Percentiles rank a stretch among this genome's conserved stretches.
Conservation (phyloP, 2,329 filamentous ascomycete species). For the Leptographium wingfieldii region DNA sequence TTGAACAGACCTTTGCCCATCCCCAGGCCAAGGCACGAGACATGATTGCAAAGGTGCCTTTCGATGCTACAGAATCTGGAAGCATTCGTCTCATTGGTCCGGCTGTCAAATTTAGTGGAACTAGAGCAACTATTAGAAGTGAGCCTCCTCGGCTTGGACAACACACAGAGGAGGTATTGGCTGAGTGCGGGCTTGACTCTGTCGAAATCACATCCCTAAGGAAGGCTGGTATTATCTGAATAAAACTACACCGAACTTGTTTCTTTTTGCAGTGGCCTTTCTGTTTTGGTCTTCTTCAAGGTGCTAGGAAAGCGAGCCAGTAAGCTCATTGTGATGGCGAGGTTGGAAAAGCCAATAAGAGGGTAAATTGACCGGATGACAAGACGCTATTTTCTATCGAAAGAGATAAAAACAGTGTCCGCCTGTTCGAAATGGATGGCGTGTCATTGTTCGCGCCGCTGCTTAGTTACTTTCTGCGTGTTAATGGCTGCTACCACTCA, state of each 20-base stretch:
- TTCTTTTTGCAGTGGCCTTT: too few relatives aligned
- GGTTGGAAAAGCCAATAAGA: too few relatives aligned
- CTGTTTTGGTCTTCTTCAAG: too few relatives aligned
- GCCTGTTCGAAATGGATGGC: too few relatives aligned
- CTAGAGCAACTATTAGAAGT: not conserved
- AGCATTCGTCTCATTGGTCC: constrained; percentile 2
- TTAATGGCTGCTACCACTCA: too few relatives aligned
- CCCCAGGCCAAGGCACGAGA: constrained; percentile 3
- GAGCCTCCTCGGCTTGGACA: not conserved
- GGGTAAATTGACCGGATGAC: too few relatives aligned
- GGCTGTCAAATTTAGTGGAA: constrained; percentile 8
- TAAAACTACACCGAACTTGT: not conserved
- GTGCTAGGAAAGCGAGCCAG: too few relatives aligned
- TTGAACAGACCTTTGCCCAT: constrained; percentile 4
- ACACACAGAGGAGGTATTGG: constrained; percentile 2
- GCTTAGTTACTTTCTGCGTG: too few relatives aligned
- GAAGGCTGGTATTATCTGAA: not conserved
- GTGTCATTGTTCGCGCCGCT: too few relatives aligned
- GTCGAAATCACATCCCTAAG: not conserved
- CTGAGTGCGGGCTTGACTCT: not conserved
- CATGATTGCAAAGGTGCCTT: constrained; percentile 1
- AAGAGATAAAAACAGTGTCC: too few relatives aligned
- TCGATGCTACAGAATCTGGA: not conserved
- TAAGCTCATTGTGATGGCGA: too few relatives aligned
- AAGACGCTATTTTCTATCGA: too few relatives aligned